phyloP scores from a whole-genome alignment of 2,329 filamentous ascomycete species.

The Colletotrichum musicola region DNA sequence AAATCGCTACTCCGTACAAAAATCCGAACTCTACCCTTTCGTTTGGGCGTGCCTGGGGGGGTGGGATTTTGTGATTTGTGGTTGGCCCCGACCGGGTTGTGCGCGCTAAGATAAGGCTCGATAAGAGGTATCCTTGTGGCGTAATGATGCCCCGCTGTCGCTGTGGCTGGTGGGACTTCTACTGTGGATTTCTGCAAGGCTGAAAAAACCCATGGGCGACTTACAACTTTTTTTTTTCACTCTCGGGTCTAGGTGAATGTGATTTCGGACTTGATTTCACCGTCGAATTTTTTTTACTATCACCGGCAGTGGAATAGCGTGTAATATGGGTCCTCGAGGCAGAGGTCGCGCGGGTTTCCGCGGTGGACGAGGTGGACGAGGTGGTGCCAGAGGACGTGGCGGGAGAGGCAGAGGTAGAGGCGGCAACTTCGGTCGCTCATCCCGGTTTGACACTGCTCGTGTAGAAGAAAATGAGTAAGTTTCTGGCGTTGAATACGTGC shows the following conservation, averaged over 20 bases:
- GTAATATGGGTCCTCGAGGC: conserved; percentile 43
- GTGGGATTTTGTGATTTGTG: conserved; percentile 57
- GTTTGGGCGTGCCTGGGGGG: conserved; percentile 52
- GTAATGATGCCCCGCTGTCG: conserved; percentile 39
- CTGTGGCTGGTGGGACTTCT: conserved; percentile 38
- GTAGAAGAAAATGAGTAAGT: conserved; percentile 58
- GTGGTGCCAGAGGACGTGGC: conserved; percentile 50
- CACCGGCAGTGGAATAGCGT: neutral
- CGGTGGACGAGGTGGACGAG: conserved; percentile 43
- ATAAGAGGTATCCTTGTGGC: conserved; percentile 44
- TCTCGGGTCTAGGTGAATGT: conserved; percentile 8
- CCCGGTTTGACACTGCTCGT: conserved; percentile 51
- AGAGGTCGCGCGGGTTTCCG: conserved; percentile 44
- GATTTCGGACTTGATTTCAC: neutral
- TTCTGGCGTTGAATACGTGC: no score
- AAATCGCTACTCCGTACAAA: conserved; percentile 22
- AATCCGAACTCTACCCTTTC: conserved; percentile 41
- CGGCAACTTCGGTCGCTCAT: conserved; percentile 54
- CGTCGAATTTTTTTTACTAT: neutral
- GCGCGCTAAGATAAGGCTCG: conserved; percentile 64
- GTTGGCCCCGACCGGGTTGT: conserved; percentile 61
- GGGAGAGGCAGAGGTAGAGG: conserved; percentile 44
- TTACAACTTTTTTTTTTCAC: conserved; percentile 39
- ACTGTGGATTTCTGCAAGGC: conserved; percentile 42
- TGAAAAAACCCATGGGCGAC: conserved; percentile 24